Evolutionary conservation across 179 eudicot species (phyloP).

Genomic region (Beta macrorhiza): DNA sequence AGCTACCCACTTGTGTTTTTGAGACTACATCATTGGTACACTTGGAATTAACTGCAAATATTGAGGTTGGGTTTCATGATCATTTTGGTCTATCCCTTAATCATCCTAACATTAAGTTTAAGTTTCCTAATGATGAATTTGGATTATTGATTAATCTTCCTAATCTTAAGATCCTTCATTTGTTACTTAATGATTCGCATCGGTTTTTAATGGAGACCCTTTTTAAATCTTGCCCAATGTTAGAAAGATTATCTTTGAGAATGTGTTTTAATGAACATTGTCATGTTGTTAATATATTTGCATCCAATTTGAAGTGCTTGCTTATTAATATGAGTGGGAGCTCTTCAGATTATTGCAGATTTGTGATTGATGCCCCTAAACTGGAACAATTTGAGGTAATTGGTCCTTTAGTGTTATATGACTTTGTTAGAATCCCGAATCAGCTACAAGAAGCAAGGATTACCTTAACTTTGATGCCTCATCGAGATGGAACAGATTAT

Average conservation of each 20-base stretch:
- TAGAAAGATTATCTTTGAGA: not conserved
- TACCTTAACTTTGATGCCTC: no score
- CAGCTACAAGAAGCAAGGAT: no score
- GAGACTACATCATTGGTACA: not conserved
- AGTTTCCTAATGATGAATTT: not conserved
- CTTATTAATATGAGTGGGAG: not conserved
- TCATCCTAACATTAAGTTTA: not conserved
- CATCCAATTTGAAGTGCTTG: not conserved
- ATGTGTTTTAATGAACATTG: not conserved
- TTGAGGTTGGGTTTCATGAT: not conserved
- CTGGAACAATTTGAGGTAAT: no score
- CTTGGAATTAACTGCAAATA: not conserved
- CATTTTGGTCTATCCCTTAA: no score
- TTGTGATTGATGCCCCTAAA: constrained; percentile 14
- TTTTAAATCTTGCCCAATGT: not conserved
- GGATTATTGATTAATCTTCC: not conserved
- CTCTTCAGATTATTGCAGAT: no score
- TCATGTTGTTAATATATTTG: not conserved
- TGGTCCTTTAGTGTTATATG: no score
- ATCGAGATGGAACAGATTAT: no score
- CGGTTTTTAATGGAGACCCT: not conserved
- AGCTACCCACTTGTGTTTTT: not conserved
- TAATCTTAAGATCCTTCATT: not conserved
- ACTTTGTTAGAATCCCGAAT: no score
- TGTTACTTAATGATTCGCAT: not conserved